These are phyloP conservation scores for Ulota crispa DNA, from an alignment of 225 moss, liverwort and hornwort genomes.

Conservation along the genomic window DNA sequence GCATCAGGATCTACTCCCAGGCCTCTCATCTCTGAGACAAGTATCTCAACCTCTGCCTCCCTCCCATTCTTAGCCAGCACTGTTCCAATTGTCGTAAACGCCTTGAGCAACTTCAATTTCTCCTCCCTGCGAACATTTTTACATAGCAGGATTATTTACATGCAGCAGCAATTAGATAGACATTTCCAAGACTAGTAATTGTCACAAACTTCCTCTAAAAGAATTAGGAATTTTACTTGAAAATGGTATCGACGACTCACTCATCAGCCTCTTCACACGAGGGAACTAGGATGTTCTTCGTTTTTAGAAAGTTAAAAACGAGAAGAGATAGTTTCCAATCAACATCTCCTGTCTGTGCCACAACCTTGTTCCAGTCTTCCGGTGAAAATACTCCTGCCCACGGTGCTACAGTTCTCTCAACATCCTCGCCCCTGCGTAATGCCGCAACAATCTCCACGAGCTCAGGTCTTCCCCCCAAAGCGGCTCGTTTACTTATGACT, in stretches of 20 bases:
- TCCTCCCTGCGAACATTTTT: slow-evolving; percentile 34
- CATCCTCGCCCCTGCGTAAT: slow-evolving; percentile 49
- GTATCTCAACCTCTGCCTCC: slow-evolving; percentile 57
- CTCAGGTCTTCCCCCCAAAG: slow-evolving; percentile 31
- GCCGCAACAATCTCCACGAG: slow-evolving; percentile 39
- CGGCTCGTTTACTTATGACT: slow-evolving; percentile 17
- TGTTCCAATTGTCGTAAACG: slow-evolving; percentile 69
- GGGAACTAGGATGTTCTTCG: slow-evolving; percentile 36
- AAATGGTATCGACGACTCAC: slow-evolving; percentile 14
- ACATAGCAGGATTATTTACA: not conserved
- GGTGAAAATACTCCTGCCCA: slow-evolving; percentile 59
- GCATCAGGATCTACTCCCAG: slow-evolving; percentile 66
- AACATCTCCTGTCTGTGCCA: slow-evolving; percentile 67
- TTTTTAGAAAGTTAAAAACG: slow-evolving; percentile 58
- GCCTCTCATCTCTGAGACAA: slow-evolving; percentile 63
- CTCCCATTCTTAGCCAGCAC: slow-evolving; percentile 80
- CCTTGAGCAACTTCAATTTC: slow-evolving; percentile 58
- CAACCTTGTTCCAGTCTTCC: slow-evolving; percentile 86
- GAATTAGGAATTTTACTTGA: not conserved
- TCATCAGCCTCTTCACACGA: slow-evolving; percentile 20
- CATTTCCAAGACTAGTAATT: not conserved
- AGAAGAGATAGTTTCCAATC: slow-evolving; percentile 74
- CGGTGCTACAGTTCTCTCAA: slow-evolving; percentile 54
- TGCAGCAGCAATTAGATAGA: slow-evolving; percentile 4
- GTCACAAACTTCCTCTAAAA: not conserved